Base-by-base conservation (phyloP, 2,329 filamentous ascomycete species). In the Xylariaceae sp. region DNA sequence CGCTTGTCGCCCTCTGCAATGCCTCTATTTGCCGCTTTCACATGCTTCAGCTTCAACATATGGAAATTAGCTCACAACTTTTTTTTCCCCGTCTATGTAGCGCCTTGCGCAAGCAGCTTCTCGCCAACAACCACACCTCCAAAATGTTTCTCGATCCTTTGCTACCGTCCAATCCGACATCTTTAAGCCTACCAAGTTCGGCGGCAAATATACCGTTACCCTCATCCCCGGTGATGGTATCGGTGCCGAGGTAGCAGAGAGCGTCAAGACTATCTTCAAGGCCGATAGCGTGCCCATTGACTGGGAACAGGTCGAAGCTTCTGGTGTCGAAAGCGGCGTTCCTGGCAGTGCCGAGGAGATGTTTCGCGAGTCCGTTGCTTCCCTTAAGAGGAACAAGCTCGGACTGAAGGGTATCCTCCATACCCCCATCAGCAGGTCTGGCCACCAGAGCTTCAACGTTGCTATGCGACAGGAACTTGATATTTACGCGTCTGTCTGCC, bases 401-500 rank as follows among this genome's bases (percentile, higher is more conserved):
- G 94, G 92, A 68, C 85, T 99, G 70, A 99, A 99, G 86, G 94
- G 94, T 76, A 99, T 99, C 75, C 84, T 99, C 40, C 93, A 97
- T 83, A 99, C 94, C 21, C 94, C 94, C 64, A 90, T 99, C 73
- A 91, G 92, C 80, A 88, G 94, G 68, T 96, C 92, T 62, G 94
- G 94, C 69, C 94, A 99, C 84, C 91, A 96, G 79, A 96, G 91
- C 66, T 99, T 99, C 92, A 99, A 99, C 82, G 94, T 99, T 67
- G 94, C 94, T 68, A 87, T 99, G 75, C 92, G 94, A 70, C 94
- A 99, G 82, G 94, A 97, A 79, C 91, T 99, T 73, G 94, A 99
- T 79, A 97, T 99, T 77, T 99, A 97, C 80, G 94, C 94, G 73
- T 96, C 91, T 64, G 94, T 99, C 73, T 91, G 92, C 70, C 84